Evolutionary conservation across 2,329 filamentous ascomycete species (phyloP).

Genomic region (Xylariomycetidae sp.): DNA sequence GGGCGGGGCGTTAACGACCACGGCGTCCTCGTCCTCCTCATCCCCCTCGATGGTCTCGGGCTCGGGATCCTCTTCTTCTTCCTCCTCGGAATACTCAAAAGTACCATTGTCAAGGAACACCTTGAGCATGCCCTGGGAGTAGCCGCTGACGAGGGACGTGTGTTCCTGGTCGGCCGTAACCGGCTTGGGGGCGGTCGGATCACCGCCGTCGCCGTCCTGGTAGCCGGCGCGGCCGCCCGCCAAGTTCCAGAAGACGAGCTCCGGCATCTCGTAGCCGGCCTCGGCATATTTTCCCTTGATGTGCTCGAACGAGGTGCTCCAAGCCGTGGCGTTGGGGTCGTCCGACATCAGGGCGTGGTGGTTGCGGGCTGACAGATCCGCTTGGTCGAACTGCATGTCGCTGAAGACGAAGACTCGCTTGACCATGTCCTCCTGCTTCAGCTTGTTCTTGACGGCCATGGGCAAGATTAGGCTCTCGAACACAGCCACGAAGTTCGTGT

Average conservation of each 20-base stretch:
- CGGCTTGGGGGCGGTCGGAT: constrained; percentile 39
- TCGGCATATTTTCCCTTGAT: constrained; percentile 38
- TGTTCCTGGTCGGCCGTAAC: constrained; percentile 37
- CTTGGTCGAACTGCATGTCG: constrained; percentile 54
- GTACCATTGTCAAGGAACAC: constrained; percentile 46
- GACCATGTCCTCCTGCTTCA: constrained; percentile 52
- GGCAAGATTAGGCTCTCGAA: constrained; percentile 50
- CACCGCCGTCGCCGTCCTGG: constrained; percentile 7
- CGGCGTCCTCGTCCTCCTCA: constrained; percentile 33
- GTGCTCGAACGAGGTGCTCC: constrained; percentile 36
- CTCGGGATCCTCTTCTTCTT: constrained; percentile 26
- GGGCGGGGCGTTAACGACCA: constrained; percentile 27
- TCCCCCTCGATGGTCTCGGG: constrained; percentile 29
- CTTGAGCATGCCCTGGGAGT: constrained; percentile 53
- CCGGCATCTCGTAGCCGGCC: constrained; percentile 51
- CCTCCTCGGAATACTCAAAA: constrained; percentile 36
- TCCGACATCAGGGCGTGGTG: neutral
- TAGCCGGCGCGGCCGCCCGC: constrained; percentile 32
- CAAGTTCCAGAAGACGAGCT: constrained; percentile 57
- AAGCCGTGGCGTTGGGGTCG: too few relatives aligned
- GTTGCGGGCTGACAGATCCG: constrained; percentile 7
- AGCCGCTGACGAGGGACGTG: constrained; percentile 47
- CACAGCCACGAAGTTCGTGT: constrained; percentile 48
- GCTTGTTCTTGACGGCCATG: constrained; percentile 42
- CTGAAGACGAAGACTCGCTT: constrained; percentile 55